Percentiles rank a stretch among this genome's conserved stretches.
These are phyloP conservation scores for Cryoendolithus antarcticus DNA, from an alignment of 2,329 filamentous ascomycete genomes.

Conservation along the genomic window DNA sequence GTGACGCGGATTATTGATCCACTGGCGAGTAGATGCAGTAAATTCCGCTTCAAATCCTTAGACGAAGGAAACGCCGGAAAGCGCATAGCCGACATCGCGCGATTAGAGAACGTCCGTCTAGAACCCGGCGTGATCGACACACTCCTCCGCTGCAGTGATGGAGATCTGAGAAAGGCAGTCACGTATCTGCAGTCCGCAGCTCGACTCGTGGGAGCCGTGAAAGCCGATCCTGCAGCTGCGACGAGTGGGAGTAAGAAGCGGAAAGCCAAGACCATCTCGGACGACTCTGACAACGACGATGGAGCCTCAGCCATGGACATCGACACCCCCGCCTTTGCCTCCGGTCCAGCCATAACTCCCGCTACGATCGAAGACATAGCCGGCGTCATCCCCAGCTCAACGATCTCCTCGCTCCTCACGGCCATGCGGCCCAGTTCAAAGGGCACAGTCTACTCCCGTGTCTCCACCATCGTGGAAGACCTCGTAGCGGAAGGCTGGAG, in stretches of 20 bases:
- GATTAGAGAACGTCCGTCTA: constrained; percentile 60
- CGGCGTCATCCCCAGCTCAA: constrained; percentile 71
- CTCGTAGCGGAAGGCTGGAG: constrained; percentile 97
- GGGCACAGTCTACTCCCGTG: constrained; percentile 54
- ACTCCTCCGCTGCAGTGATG: constrained; percentile 77
- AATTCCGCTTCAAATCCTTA: constrained; percentile 94
- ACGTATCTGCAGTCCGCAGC: constrained; percentile 95
- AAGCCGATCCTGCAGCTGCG: constrained; percentile 12
- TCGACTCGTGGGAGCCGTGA: constrained; percentile 59
- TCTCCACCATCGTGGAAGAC: constrained; percentile 72
- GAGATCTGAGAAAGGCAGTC: constrained; percentile 90
- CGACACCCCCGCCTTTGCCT: constrained; percentile 17
- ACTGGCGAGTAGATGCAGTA: constrained; percentile 81
- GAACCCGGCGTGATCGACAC: constrained; percentile 72
- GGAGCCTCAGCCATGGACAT: constrained; percentile 33
- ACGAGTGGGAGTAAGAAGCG: constrained; percentile 20
- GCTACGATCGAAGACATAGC: constrained; percentile 87
- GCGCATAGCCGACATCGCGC: constrained; percentile 71
- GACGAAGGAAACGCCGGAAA: constrained; percentile 73
- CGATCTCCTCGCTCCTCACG: constrained; percentile 57
- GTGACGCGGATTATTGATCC: constrained; percentile 97
- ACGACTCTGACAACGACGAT: constrained; percentile 46
- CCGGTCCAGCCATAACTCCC: constrained; percentile 47
- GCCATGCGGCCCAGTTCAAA: constrained; percentile 63
- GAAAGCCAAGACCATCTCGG: constrained; percentile 39